These are phyloP conservation scores for Solanum neorickii DNA, from an alignment of 257 asterid genomes.

Conservation along the genomic window DNA sequence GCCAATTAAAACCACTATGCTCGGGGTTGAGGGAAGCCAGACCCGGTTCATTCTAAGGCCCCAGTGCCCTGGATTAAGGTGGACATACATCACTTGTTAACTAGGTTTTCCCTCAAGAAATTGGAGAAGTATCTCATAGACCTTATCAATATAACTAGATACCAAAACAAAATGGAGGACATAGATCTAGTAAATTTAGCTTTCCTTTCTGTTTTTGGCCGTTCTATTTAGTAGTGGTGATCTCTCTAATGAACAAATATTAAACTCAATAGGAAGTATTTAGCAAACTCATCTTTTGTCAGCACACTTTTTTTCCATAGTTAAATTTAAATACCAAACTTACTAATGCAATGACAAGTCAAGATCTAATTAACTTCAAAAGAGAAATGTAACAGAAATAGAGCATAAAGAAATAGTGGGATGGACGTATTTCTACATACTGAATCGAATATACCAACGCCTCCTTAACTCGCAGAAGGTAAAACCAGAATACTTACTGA, in stretches of 20 bases:
- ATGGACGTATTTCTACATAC: not conserved
- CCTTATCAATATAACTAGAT: not conserved
- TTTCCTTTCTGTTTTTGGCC: not conserved
- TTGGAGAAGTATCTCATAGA: not conserved
- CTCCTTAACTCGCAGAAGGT: not conserved
- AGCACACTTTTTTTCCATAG: not conserved
- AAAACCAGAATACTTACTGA: slow-evolving; percentile 53
- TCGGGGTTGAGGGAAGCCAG: not conserved
- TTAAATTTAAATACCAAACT: not conserved
- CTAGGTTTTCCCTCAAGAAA: not conserved
- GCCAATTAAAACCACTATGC: not conserved
- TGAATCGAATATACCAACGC: not conserved
- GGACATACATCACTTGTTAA: not conserved
- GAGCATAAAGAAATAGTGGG: not conserved
- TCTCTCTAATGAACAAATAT: not conserved
- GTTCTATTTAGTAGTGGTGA: not conserved
- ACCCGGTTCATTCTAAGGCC: not conserved
- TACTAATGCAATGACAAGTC: not conserved
- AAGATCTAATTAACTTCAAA: not conserved
- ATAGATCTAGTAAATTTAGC: not conserved
- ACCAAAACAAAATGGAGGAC: not conserved
- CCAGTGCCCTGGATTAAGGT: not conserved
- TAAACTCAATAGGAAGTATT: not conserved
- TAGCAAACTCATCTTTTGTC: not conserved
- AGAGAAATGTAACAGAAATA: not conserved